Percentiles rank a stretch among this genome's conserved stretches.
Conservation (phyloP, 2,329 filamentous ascomycete species). For the Microcyclospora pomicola region DNA sequence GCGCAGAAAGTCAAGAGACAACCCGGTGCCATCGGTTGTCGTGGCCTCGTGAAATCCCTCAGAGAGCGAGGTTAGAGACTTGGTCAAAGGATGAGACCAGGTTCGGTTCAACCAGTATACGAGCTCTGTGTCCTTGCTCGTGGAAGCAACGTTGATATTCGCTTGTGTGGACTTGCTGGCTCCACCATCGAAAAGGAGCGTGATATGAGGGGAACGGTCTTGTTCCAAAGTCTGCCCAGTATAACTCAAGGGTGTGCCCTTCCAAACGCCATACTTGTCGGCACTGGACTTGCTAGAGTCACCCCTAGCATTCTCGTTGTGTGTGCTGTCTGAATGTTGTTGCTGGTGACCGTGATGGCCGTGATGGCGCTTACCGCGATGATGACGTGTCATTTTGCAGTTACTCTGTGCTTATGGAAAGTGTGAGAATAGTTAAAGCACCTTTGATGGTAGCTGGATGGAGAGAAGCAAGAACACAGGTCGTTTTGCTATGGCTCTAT, state of each 20-base stretch:
- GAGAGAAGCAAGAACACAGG: no score
- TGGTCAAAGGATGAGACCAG: slow-evolving; percentile 18
- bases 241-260: slow-evolving; percentile 4
- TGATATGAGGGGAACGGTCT: slow-evolving; percentile 18
- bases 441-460: no score
- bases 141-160: slow-evolving; percentile 24
- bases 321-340: no score
- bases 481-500: no score
- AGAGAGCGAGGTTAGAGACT: slow-evolving; percentile 10
- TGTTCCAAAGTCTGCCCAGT: slow-evolving; percentile 8
- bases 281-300: no score
- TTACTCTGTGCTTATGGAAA: no score
- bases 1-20: slow-evolving; percentile 13
- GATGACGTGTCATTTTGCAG: no score
- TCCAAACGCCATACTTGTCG: not conserved
- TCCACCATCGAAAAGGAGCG: slow-evolving; percentile 16
- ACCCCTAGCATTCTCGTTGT: no score
- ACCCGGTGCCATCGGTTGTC: slow-evolving; percentile 7
- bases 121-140: slow-evolving; percentile 16
- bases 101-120: slow-evolving; percentile 22
- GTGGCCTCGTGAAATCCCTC: slow-evolving; percentile 17
- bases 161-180: slow-evolving; percentile 11
- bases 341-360: no score
- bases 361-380: no score
- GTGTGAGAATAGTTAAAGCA: no score